Evolutionary conservation across 1,284 basidiomycete genomes (phyloP), one percentile per base, ranked within the genome.

Genomic region (Heterobasidion annosum): DNA sequence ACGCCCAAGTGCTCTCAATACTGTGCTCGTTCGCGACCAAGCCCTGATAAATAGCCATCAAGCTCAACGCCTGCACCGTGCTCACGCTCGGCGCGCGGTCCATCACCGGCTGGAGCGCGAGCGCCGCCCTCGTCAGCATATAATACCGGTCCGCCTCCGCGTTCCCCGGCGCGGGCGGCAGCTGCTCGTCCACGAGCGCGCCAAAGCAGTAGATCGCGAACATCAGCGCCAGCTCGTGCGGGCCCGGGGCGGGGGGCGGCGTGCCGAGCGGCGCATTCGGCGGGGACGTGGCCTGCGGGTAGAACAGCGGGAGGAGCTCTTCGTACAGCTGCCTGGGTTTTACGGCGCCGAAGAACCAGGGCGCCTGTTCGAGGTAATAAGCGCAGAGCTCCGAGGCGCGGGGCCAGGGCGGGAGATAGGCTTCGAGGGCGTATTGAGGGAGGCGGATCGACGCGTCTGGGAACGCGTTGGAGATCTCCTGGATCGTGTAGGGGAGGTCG

Each of bases 261-360:
- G 34, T 9, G 13, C 46, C 25, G 45, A 16, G 25, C 12, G 45
- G n/a, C 45, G 45, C 10, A 5, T 47, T 5, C n/a, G 45, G 48
- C 2, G 35, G 34, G 15, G 42, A 43, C 15, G 19, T 51, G 45
- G 18, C 48, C 52, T 13, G 46, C 10, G 32, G 34, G 59, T 85
- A 88, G 79, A 83, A 87, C 40, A 80, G 63, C 25, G 85, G 85
- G 15, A 88, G 68, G 34, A 82, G 67, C 58, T 88, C 85, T 55
- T 83, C 79, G n/a, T 74, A 59, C 18, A 88, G 67, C 56, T 88
- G 85, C 13, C 69, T 70, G 42, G 71, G 69, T 2, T 81, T 81
- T 33, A 87, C 78, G 0, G 84, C 81, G 34, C 83, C 82, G 58
- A 85, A 87, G 64, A 88, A 86, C 86, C 86, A 88, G 0, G 83